These are phyloP conservation scores for Pisolithus thermaeus DNA, from an alignment of 1,284 basidiomycete genomes.

Conservation along the genomic window DNA sequence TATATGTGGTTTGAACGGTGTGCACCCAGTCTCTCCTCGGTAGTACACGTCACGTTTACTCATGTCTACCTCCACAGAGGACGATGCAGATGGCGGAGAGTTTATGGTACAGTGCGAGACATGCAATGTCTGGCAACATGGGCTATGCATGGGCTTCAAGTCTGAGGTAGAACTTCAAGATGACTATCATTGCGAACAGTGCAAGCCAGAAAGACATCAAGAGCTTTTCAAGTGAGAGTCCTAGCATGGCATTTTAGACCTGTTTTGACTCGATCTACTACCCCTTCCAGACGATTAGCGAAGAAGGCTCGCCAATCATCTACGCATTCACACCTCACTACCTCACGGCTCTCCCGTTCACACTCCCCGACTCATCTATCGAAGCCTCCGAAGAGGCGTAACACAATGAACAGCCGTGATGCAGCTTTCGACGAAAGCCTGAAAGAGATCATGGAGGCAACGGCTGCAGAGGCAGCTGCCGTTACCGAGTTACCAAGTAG, in stretches of 20 bases:
- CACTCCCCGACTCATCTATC: constrained; percentile 62
- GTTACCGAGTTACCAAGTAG: constrained; percentile 32
- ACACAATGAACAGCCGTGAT: constrained; percentile 97
- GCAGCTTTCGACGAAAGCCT: constrained; percentile 88
- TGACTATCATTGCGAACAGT: constrained; percentile 91
- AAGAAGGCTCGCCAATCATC: constrained; percentile 62
- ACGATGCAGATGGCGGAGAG: constrained; percentile 76
- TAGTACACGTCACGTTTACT: constrained; percentile 13
- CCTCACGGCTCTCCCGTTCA: constrained; percentile 64
- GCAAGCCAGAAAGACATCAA: constrained; percentile 81
- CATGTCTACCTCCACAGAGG: constrained; percentile 38
- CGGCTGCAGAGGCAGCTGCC: constrained; percentile 58
- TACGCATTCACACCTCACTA: constrained; percentile 45
- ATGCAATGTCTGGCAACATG: constrained; percentile 98
- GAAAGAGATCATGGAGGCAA: constrained; percentile 65
- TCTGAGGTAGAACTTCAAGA: constrained; percentile 79
- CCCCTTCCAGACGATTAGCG: constrained; percentile 47
- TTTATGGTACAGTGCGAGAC: constrained; percentile 98
- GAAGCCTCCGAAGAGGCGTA: constrained; percentile 73
- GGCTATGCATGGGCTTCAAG: constrained; percentile 92
- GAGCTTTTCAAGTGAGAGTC: constrained; percentile 67
- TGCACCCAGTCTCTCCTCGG: constrained; percentile 26
- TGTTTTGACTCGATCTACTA: constrained; percentile 10
- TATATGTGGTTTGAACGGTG: constrained; percentile 87
- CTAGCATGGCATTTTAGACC: constrained; percentile 2